phyloP scores from a whole-genome alignment of 2,329 filamentous ascomycete genomes.

The Septoria linicola region DNA sequence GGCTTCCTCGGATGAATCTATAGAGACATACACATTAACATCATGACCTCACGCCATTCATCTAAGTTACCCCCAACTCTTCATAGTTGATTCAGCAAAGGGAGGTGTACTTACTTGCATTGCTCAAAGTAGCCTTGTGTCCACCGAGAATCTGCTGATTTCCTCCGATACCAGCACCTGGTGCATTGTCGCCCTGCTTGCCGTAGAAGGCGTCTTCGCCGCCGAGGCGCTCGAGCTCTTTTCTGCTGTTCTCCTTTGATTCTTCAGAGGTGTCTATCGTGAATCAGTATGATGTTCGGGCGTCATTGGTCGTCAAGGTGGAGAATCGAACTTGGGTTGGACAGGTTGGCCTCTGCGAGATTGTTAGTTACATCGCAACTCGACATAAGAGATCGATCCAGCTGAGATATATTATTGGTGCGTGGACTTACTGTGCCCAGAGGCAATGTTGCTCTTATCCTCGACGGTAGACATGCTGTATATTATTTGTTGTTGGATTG shows the following conservation, averaged over 20 bases:
- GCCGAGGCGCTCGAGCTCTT: conserved; percentile 52
- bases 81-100: no score
- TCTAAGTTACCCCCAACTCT: no score
- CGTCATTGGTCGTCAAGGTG: no score
- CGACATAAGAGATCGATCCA: no score
- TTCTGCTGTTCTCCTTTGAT: conserved; percentile 56
- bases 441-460: conserved; percentile 45
- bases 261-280: conserved; percentile 51
- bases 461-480: conserved; percentile 21
- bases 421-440: no score
- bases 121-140: conserved; percentile 58
- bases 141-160: conserved; percentile 50
- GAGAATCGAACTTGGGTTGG: conserved; percentile 49
- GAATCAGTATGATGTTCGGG: background rate
- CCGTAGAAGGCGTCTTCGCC: conserved; percentile 31
- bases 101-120: no score
- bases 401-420: no score
- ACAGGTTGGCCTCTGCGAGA: conserved; percentile 58
- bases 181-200: conserved; percentile 17
- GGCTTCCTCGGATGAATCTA: conserved; percentile 55
- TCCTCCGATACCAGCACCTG: conserved; percentile 8
- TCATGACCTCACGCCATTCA: no score
- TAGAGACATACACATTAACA: no score
- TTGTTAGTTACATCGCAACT: no score
- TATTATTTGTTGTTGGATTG: no score